Evolutionary conservation across 164 flowering plant species (phyloP), one percentile per base, ranked within the genome.

Genomic region (Magnolia sinica): DNA sequence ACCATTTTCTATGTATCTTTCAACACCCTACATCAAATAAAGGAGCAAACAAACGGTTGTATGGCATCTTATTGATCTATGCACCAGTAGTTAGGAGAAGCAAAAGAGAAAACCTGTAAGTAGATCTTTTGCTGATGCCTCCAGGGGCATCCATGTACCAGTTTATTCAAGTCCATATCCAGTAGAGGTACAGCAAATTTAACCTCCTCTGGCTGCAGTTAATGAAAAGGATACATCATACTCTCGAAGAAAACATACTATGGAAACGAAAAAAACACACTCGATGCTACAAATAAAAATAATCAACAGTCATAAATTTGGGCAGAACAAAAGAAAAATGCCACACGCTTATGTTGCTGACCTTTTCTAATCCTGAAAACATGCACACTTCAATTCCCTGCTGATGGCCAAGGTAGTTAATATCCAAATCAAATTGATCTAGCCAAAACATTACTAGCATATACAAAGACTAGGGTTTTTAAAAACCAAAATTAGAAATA

Each of bases 181-280:
- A 89, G 78, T 68, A 95, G 83, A 76, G 98, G 94, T 55, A 95
- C 89, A 55, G 93, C 86, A 81, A 95, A 91, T 78, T 85, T 95
- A 65, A 95, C 99, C 87, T 95, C 97, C 83, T 89, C 94, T n/a
- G 89, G 83, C 96, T 95, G 89, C 87, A 77, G 85, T 86, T 83
- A 80, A 80, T 64, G 73, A 87, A 85, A 85, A 22, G 7, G 81
- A 74, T 74, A 31, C 20, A 68, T 64, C 19, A 50, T 24, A 22
- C 16, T 52, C 6, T 18, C 14, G n/a, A 37, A 37, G 45, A 37
- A 37, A 37, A 14, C n/a, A 31, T 22, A 64, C 22, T 37, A 18
- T 20, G 18, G 59, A 49, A 23, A 4, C 1, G 10, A 64, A 45
- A 65, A 72, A 75, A 18, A 67, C 74, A 81, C 69, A 72, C 45